These are phyloP conservation scores for Nicotiana otophora DNA, from an alignment of 257 asterid species.

Conservation along the genomic window DNA sequence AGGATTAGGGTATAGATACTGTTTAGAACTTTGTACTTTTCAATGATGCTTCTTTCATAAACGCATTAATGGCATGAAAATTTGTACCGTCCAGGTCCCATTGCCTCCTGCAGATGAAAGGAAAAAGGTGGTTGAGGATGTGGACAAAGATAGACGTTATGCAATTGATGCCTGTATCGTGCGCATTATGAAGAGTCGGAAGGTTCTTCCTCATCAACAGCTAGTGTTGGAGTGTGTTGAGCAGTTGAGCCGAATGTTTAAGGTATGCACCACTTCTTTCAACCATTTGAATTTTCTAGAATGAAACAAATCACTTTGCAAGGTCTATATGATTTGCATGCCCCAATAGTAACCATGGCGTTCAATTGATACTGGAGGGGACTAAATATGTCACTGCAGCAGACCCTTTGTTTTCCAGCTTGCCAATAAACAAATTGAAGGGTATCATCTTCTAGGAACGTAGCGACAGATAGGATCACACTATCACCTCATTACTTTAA, in stretches of 20 bases:
- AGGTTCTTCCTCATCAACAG: constrained; percentile 41
- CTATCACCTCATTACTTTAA: too few relatives aligned
- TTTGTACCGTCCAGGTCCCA: constrained; percentile 33
- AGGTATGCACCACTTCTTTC: constrained; percentile 15
- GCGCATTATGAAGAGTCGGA: constrained; percentile 58
- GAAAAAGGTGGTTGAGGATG: constrained; percentile 48
- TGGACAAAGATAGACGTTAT: constrained; percentile 42
- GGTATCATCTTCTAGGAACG: background rate
- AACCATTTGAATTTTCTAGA: background rate
- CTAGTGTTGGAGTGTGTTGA: constrained; percentile 51
- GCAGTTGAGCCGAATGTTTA: constrained; percentile 44
- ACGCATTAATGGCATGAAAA: background rate
- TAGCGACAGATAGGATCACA: too few relatives aligned
- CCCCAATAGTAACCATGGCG: background rate
- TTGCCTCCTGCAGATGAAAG: constrained; percentile 49
- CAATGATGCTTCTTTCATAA: background rate
- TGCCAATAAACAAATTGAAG: background rate
- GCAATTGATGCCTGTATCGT: constrained; percentile 49
- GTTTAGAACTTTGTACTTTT: background rate
- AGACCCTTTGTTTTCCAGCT: background rate
- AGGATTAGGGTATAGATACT: constrained; percentile 37
- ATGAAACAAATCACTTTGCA: background rate
- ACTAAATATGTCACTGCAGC: background rate
- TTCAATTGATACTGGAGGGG: background rate
- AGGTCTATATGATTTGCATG: background rate